phyloP scores from a whole-genome alignment of 2,329 filamentous ascomycete species.

The Colletotrichum sp. region DNA sequence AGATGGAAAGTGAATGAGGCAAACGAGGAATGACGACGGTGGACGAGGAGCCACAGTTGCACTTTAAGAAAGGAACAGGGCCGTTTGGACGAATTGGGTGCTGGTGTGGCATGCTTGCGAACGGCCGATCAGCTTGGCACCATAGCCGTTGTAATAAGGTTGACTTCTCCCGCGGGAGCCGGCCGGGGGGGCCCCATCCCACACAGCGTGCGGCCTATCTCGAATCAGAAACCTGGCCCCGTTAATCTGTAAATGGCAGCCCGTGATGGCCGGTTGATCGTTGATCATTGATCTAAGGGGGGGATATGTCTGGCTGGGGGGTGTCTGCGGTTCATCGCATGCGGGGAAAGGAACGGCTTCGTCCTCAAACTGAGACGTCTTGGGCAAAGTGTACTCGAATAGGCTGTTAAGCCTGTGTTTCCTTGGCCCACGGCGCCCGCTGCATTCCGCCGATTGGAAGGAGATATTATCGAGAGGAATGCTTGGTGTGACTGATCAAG shows the following conservation, averaged over 20 bases:
- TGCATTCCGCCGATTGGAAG: constrained; percentile 12
- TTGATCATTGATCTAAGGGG: not conserved
- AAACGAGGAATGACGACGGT: not conserved
- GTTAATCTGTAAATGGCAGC: not conserved
- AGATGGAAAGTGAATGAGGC: not conserved
- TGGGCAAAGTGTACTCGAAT: not conserved
- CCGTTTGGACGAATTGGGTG: not conserved
- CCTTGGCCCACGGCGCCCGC: not conserved
- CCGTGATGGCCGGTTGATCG: not conserved
- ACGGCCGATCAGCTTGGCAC: constrained; percentile 4
- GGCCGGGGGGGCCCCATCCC: not conserved
- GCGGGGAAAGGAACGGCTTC: not conserved
- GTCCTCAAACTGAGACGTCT: constrained; percentile 3
- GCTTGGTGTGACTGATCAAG: not conserved
- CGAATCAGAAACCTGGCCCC: not conserved
- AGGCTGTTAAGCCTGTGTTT: not conserved
- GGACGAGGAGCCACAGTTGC: not conserved
- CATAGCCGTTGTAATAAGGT: constrained; percentile 13
- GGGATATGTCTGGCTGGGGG: not conserved
- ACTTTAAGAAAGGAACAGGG: not conserved
- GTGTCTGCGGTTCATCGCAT: not conserved
- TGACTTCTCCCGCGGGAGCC: not conserved
- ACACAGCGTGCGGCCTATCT: not conserved
- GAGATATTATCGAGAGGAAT: constrained; percentile 1
- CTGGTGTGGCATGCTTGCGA: not conserved